Evolutionary conservation across 306 rosid genomes (phyloP).

Genomic region (Hippophae rhamnoides): DNA sequence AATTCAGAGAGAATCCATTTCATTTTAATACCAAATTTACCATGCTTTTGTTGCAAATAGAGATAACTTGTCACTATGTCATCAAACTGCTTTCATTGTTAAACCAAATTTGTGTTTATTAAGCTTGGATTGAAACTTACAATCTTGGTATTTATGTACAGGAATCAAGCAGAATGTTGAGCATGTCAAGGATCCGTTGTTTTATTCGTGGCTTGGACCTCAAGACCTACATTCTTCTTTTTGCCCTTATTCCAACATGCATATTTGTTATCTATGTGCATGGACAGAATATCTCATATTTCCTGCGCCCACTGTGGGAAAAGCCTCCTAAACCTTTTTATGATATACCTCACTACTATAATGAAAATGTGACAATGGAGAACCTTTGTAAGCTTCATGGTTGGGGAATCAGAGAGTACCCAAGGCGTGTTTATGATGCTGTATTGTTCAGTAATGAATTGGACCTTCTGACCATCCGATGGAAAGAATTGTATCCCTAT

Average conservation of each 20-base stretch:
- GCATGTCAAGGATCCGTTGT: conserved; percentile 91
- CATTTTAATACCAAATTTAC: neutral
- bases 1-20: neutral
- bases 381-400: conserved; percentile 89
- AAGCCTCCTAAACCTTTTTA: conserved; percentile 79
- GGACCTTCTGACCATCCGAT: conserved; percentile 73
- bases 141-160: conserved; percentile 29
- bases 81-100: neutral
- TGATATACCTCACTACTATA: conserved; percentile 80
- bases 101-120: neutral
- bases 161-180: conserved; percentile 65
- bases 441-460: conserved; percentile 91
- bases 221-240: conserved; percentile 62
- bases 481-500: conserved; percentile 92
- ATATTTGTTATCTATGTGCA: conserved; percentile 61
- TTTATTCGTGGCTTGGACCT: conserved; percentile 80
- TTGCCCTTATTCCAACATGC: conserved; percentile 66
- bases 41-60: neutral
- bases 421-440: conserved; percentile 93
- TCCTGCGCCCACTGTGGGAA: conserved; percentile 94
- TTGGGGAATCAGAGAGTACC: conserved; percentile 85
- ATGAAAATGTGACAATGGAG: conserved; percentile 88
- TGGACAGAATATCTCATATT: conserved; percentile 97
- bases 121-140: neutral
- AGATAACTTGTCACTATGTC: neutral